Evolutionary conservation across 139 green algal species (phyloP).

Genomic region (Tetraselmis striata): DNA sequence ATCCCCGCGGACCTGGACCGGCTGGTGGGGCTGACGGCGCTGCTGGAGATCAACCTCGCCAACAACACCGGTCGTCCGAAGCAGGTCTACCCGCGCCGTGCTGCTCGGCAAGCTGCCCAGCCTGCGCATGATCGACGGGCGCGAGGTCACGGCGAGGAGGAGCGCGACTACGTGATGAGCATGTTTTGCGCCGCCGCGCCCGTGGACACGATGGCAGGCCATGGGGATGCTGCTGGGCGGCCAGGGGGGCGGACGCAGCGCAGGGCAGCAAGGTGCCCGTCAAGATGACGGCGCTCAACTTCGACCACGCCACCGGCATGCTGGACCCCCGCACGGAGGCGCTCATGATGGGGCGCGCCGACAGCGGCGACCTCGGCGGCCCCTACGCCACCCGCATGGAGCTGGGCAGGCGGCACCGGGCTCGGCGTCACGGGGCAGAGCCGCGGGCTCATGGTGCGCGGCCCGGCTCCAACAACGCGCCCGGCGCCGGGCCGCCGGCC

Average conservation of each 20-base stretch:
- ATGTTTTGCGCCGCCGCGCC: not conserved
- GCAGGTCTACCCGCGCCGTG: conserved; percentile 42
- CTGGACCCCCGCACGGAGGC: not conserved
- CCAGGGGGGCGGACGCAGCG: too few species aligned
- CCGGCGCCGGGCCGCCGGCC: too few species aligned
- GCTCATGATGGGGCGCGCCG: not conserved
- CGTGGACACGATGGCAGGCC: not conserved
- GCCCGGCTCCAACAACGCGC: not conserved
- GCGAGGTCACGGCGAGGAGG: conserved; percentile 3
- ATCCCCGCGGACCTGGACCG: conserved; percentile 45
- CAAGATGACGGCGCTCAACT: not conserved
- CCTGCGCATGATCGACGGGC: conserved; percentile 34
- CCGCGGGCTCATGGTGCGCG: not conserved
- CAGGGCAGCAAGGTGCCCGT: not conserved
- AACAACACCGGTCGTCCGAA: conserved; percentile 54
- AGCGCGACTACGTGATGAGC: not conserved
- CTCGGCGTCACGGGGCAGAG: not conserved
- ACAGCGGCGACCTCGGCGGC: not conserved
- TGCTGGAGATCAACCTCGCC: conserved; percentile 47
- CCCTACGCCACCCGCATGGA: not conserved
- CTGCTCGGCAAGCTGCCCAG: conserved; percentile 29
- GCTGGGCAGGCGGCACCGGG: not conserved
- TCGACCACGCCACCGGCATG: not conserved
- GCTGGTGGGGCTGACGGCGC: conserved; percentile 28
- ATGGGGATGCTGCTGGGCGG: not conserved